Evolutionary conservation across 2,329 filamentous ascomycete species (phyloP).

Genomic region (Aspergillus fumigatiaffinis): DNA sequence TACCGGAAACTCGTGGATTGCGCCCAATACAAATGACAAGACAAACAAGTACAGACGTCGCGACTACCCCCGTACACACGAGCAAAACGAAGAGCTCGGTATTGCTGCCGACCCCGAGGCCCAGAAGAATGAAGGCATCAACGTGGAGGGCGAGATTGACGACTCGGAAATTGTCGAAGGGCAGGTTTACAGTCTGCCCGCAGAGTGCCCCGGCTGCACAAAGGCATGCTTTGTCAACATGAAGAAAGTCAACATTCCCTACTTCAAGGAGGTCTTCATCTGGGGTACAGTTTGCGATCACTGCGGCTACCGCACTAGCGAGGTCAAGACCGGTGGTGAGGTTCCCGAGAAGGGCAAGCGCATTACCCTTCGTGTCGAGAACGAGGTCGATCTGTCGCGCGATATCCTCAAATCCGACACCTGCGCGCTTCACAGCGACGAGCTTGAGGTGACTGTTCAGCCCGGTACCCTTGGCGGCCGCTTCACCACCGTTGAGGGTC

Average conservation of each 20-base stretch:
- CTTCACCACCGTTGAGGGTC: slow-evolving; percentile 94
- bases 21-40: slow-evolving; percentile 69
- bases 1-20: slow-evolving; percentile 94
- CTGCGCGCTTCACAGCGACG: slow-evolving; percentile 79
- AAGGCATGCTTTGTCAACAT: slow-evolving; percentile 86
- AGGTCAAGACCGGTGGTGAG: slow-evolving; percentile 94
- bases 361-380: slow-evolving; percentile 72
- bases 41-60: slow-evolving; percentile 87
- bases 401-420: slow-evolving; percentile 97
- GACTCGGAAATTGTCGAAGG: slow-evolving; percentile 85
- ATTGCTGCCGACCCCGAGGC: slow-evolving; percentile 53
- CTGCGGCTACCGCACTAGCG: slow-evolving; percentile 92
- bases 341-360: slow-evolving; percentile 81
- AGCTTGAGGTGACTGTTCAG: slow-evolving; percentile 82
- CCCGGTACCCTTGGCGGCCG: slow-evolving; percentile 91
- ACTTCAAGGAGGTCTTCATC: slow-evolving; percentile 95
- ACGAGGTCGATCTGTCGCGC: slow-evolving; percentile 69
- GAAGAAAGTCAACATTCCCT: slow-evolving; percentile 97
- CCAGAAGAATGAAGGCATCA: slow-evolving; percentile 24
- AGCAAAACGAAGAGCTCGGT: slow-evolving; percentile 83
- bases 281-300: slow-evolving; percentile 91
- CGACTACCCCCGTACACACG: slow-evolving; percentile 75
- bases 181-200: slow-evolving; percentile 88
- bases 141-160: slow-evolving; percentile 53
- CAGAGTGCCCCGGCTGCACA: slow-evolving; percentile 85